A percentile compares a stretch with the other conserved stretches of the same genome.
Evolutionary conservation across 768 basidiomycete genomes (phyloP).

Genomic region (Panus rudis): DNA sequence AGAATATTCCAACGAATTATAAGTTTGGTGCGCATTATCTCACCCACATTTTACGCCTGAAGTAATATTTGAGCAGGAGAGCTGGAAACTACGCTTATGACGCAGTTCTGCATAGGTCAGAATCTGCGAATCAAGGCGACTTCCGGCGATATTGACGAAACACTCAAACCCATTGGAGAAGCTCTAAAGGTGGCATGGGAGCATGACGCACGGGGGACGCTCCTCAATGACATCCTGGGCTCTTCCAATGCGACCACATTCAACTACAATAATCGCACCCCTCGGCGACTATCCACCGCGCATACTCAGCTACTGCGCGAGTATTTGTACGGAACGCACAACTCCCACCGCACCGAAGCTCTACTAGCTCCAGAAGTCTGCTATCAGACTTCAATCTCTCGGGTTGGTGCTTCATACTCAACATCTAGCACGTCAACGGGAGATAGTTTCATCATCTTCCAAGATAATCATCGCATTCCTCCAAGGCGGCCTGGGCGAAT

Average conservation of each 20-base stretch:
- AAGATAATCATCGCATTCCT: too few species aligned
- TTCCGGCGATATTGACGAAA: background rate
- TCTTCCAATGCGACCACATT: background rate
- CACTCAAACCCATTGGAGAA: background rate
- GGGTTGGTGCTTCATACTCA: too few species aligned
- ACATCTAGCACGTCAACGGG: background rate
- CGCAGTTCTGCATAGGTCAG: conserved; percentile 3
- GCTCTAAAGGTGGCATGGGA: background rate
- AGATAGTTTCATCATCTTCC: too few species aligned
- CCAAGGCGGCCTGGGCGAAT: too few species aligned
- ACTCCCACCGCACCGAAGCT: background rate
- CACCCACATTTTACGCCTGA: background rate
- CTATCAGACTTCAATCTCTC: too few species aligned
- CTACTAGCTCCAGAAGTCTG: too few species aligned
- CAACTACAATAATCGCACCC: background rate
- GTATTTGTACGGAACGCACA: background rate
- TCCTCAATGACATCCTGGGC: conserved; percentile 4
- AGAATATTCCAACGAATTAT: conserved; percentile 19
- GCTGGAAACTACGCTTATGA: conserved; percentile 4
- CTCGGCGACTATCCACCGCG: background rate
- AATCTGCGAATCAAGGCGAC: background rate
- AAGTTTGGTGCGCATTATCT: conserved; percentile 10
- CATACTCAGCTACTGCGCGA: background rate
- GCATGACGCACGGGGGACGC: conserved; percentile 2
- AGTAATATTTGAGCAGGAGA: background rate